Percentiles rank a stretch among this genome's conserved stretches.
Conservation (phyloP, 73 alveolate genomes). For the Paramecium primaurelia region DNA sequence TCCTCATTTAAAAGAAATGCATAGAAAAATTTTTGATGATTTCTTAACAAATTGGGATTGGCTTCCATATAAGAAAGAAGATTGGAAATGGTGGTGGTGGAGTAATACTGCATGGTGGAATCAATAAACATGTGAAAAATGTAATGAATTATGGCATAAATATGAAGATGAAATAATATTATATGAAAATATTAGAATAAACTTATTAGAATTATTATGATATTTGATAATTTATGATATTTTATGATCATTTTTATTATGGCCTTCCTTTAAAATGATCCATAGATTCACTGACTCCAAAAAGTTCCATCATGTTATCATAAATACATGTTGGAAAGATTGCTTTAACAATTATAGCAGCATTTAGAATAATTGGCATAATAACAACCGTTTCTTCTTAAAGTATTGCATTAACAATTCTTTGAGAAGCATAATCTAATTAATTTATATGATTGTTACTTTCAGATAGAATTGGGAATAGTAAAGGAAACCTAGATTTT, state of each 20-base stretch:
- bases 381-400: conserved; percentile 71
- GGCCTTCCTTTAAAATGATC: conserved; percentile 71
- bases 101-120: not conserved
- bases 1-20: not conserved
- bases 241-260: not conserved
- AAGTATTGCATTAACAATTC: conserved; percentile 76
- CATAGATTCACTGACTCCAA: conserved; percentile 74
- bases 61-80: not conserved
- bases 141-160: not conserved
- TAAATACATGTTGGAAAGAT: conserved; percentile 60
- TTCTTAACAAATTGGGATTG: not conserved
- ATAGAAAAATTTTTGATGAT: not conserved
- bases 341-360: conserved; percentile 53
- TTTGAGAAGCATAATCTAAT: conserved; percentile 62
- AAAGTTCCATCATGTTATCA: conserved; percentile 57
- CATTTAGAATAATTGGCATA: conserved; percentile 64
- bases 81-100: not conserved
- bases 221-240: not conserved
- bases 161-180: not conserved
- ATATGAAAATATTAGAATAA: not conserved
- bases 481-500: conserved; percentile 58
- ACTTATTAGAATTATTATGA: not conserved
- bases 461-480: conserved; percentile 70
- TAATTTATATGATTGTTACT: not conserved
- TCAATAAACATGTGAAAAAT: not conserved